Percentiles rank a stretch among this genome's conserved stretches.
Evolutionary conservation across 1,284 basidiomycete genomes (phyloP).

Genomic region (Wolfiporia cocos): DNA sequence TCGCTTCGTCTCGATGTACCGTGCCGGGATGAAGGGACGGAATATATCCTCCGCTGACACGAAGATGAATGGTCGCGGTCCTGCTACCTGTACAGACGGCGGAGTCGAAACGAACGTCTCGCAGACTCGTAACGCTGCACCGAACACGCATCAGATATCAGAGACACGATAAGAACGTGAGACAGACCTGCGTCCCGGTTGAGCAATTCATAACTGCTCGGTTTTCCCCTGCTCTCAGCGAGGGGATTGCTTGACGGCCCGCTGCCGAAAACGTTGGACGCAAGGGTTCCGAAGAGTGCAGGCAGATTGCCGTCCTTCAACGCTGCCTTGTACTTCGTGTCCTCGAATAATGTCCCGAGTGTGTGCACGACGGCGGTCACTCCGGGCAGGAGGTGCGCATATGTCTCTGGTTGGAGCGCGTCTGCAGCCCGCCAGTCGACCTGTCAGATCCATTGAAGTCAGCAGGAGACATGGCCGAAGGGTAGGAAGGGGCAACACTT

Average conservation of each 20-base stretch:
- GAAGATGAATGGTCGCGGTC: conserved; percentile 78
- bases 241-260: conserved; percentile 56
- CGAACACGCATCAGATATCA: conserved; percentile 1
- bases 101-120: conserved; percentile 58
- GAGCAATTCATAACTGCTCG: conserved; percentile 67
- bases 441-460: conserved; percentile 28
- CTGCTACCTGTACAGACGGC: conserved; percentile 22
- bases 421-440: conserved; percentile 82
- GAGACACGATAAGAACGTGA: background rate
- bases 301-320: conserved; percentile 52
- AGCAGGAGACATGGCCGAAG: conserved; percentile 1
- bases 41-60: conserved; percentile 94
- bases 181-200: conserved; percentile 88
- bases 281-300: conserved; percentile 45
- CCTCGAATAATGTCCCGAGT: conserved; percentile 88
- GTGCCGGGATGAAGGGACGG: conserved; percentile 76
- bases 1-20: conserved; percentile 89
- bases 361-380: conserved; percentile 88
- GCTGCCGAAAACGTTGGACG: conserved; percentile 30
- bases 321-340: conserved; percentile 74
- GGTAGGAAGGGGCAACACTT: conserved; percentile 36
- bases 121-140: conserved; percentile 65
- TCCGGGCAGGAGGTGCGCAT: conserved; percentile 59
- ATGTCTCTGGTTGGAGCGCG: conserved; percentile 74
- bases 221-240: conserved; percentile 32